Conservation (phyloP, 139 green algal genomes). For the Coelastrella sp. region DNA sequence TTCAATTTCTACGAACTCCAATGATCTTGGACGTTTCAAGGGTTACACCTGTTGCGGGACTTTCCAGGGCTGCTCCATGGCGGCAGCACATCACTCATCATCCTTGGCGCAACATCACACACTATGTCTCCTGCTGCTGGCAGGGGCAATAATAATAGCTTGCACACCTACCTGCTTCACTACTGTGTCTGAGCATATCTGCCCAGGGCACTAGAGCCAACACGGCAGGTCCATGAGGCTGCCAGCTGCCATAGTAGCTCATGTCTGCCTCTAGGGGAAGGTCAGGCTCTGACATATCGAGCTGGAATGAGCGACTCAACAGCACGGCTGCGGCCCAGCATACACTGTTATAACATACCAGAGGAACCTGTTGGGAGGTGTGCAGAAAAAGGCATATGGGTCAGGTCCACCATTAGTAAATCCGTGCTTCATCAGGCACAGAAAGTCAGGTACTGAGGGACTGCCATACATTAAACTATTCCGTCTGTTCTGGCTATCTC, state of each 20-base stretch:
- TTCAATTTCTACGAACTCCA: too few relatives aligned
- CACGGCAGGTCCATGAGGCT: slow-evolving; percentile 36
- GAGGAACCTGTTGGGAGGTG: slow-evolving; percentile 33
- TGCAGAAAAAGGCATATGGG: too few relatives aligned
- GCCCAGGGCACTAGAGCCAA: slow-evolving; percentile 76
- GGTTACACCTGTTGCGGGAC: not conserved
- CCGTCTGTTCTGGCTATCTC: too few relatives aligned
- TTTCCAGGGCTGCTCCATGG: not conserved
- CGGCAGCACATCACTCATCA: too few relatives aligned
- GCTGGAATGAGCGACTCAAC: slow-evolving; percentile 54
- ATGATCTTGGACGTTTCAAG: too few relatives aligned
- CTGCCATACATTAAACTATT: too few relatives aligned
- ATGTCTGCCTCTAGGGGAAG: slow-evolving; percentile 51
- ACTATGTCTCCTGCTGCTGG: too few relatives aligned
- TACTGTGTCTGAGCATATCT: slow-evolving; percentile 71
- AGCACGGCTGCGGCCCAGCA: slow-evolving; percentile 68
- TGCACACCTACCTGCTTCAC: slow-evolving; percentile 54
- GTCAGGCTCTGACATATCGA: slow-evolving; percentile 46
- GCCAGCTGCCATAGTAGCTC: slow-evolving; percentile 58
- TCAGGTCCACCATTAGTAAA: too few relatives aligned
- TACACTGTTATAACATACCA: slow-evolving; percentile 52
- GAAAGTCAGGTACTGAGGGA: too few relatives aligned
- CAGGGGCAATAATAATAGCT: not conserved
- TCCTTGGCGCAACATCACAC: too few relatives aligned
- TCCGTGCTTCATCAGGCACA: too few relatives aligned